Evolutionary conservation across 305 asterid genomes (phyloP), one percentile per base, ranked within the genome.

Genomic region (Rubia peregrina): DNA sequence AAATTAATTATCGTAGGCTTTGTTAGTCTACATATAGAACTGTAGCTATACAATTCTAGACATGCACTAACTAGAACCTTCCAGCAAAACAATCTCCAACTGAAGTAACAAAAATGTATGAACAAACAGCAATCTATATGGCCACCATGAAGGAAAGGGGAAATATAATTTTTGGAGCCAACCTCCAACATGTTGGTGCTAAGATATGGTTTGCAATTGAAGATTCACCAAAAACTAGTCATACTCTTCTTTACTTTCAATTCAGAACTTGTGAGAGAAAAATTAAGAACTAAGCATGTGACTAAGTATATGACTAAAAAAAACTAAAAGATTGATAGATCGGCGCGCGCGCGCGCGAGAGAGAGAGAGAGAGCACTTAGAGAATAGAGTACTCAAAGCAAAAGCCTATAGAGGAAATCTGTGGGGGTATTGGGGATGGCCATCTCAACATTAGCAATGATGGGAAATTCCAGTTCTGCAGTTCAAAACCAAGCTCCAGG

Each of bases 371-470:
- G 33, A 30, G 33, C 33, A 30, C 33, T 30, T 30, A 30, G 33
- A 30, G 33, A 30, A 30, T 30, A 30, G 33, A 30, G 33, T 30
- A 30, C 33, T 30, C 33, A 30, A 30, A 30, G 33, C 33, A 30
- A 30, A 30, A 30, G 33, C 2, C 33, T 30, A 30, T 30, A 30
- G 33, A 30, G 33, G 33, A 30, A 30, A 30, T n/a, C 1, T 55
- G 10, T 17, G 60, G 60, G 60, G 24, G 12, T 30, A 9, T 6
- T 14, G 19, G 26, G 26, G 19, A n/a, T 2, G 7, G 4, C 36
- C 38, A 61, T 61, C 41, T 61, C 42, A 22, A 26, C 42, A 61
- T 61, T 30, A 61, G 65, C 42, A 61, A 30, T 61, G 65, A 21
- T 11, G 13, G n/a, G 65, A 61, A 26, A 5, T 61, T 61, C n/a